A percentile compares a stretch with the other conserved stretches of the same genome.
phyloP scores from a whole-genome alignment of 257 asterid genomes.

The Pogostemon cablin region DNA sequence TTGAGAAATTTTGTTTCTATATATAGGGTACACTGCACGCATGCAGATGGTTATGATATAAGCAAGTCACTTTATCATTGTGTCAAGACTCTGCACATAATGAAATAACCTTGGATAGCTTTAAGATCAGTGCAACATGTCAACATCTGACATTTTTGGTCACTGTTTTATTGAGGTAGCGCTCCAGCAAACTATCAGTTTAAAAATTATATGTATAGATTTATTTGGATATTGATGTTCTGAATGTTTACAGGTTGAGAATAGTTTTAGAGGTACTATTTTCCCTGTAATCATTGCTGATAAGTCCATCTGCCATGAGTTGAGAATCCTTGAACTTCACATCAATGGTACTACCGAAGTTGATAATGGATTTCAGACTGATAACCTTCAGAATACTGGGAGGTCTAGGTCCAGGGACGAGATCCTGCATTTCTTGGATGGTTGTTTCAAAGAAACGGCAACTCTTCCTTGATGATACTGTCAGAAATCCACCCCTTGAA shows the following conservation, averaged over 20 bases:
- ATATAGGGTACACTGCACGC: constrained; percentile 77
- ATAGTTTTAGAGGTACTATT: constrained; percentile 55
- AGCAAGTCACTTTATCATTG: constrained; percentile 40
- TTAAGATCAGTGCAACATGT: constrained; percentile 44
- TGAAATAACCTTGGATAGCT: constrained; percentile 55
- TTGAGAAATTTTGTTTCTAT: constrained; percentile 19
- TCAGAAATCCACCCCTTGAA: constrained; percentile 74
- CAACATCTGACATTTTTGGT: constrained; percentile 45
- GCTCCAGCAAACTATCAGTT: neutral
- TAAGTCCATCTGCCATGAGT: constrained; percentile 62
- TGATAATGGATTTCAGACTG: constrained; percentile 29
- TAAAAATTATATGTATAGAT: too few species aligned
- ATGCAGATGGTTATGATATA: constrained; percentile 47
- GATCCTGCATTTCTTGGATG: constrained; percentile 77
- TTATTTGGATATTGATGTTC: constrained; percentile 11
- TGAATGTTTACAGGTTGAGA: constrained; percentile 59
- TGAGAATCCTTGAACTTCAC: constrained; percentile 70
- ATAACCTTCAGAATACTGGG: constrained; percentile 39
- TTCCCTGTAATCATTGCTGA: constrained; percentile 88
- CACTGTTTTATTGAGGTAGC: constrained; percentile 86
- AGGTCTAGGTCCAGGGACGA: constrained; percentile 55
- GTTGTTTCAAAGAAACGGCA: constrained; percentile 80
- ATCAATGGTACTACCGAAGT: constrained; percentile 42
- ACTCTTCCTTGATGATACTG: constrained; percentile 59
- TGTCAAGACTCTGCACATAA: constrained; percentile 41